Evolutionary conservation across 2,329 filamentous ascomycete genomes (phyloP).

Genomic region (Alternaria sp.): DNA sequence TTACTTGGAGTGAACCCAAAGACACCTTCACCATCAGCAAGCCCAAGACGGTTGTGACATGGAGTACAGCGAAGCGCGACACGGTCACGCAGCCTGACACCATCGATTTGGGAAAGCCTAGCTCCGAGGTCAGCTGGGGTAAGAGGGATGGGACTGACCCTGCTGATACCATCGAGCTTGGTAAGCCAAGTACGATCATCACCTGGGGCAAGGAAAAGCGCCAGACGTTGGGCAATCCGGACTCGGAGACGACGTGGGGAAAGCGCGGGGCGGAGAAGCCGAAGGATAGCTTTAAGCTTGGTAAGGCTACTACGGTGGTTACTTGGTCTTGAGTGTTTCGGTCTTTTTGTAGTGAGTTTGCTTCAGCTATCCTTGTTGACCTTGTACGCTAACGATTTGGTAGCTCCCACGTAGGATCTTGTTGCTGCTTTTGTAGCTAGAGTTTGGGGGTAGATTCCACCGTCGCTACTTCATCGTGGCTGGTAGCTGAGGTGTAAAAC

Average conservation of each 20-base stretch:
- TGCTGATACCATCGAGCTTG: slow-evolving; percentile 10
- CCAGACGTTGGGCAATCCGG: slow-evolving; percentile 9
- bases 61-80: slow-evolving; percentile 3
- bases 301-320: slow-evolving; percentile 20
- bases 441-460: background rate
- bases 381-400: background rate
- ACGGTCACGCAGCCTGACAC: background rate
- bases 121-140: slow-evolving; percentile 17
- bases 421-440: background rate
- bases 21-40: slow-evolving; percentile 8
- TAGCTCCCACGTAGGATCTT: background rate
- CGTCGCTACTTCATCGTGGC: background rate
- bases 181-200: slow-evolving; percentile 1
- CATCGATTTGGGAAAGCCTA: background rate
- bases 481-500: background rate
- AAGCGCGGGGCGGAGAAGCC: slow-evolving; percentile 20
- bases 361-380: background rate
- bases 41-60: background rate
- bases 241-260: slow-evolving; percentile 23
- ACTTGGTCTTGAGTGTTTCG: slow-evolving; percentile 18
- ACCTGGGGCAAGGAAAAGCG: slow-evolving; percentile 17
- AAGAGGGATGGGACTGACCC: slow-evolving; percentile 1
- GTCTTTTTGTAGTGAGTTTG: background rate
- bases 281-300: slow-evolving; percentile 20
- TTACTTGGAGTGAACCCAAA: background rate